A percentile compares a stretch with the other conserved stretches of the same genome.
Conservation (phyloP, 2,329 filamentous ascomycete genomes). For the Helotiales sp. region DNA sequence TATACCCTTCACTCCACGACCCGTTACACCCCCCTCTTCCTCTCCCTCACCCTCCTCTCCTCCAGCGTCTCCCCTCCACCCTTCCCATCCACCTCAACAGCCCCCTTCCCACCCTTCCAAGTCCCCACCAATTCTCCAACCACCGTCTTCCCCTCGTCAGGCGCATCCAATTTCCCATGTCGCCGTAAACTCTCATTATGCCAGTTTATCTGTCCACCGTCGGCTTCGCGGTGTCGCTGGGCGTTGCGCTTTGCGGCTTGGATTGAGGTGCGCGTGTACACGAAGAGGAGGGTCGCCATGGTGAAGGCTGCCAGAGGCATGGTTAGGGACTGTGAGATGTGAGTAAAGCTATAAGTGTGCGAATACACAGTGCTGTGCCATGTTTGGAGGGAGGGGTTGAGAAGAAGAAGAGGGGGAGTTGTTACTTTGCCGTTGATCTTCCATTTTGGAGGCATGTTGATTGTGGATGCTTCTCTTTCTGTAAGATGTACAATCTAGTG, state of each 20-base stretch:
- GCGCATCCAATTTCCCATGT: conserved; percentile 54
- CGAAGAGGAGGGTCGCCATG: conserved; percentile 58
- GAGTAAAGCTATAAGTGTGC: not conserved
- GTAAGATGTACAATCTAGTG: not conserved
- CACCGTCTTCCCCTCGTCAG: conserved; percentile 43
- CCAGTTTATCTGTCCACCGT: conserved; percentile 60
- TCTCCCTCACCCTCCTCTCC: conserved; percentile 34
- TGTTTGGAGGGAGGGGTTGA: not conserved
- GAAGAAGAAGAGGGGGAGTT: not conserved
- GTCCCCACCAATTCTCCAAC: conserved; percentile 39
- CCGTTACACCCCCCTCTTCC: conserved; percentile 21
- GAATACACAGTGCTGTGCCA: not conserved
- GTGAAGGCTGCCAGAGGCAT: conserved; percentile 58
- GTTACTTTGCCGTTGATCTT: conserved; percentile 37
- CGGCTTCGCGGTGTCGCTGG: conserved; percentile 60
- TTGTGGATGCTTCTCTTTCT: not conserved
- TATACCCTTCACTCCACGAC: not conserved
- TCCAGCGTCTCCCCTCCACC: conserved; percentile 31
- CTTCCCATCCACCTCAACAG: not conserved
- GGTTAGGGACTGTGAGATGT: conserved; percentile 44
- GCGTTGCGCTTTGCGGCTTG: conserved; percentile 69
- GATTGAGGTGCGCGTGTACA: conserved; percentile 69
- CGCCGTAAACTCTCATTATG: conserved; percentile 58
- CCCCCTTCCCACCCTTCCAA: conserved; percentile 24
- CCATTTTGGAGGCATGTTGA: conserved; percentile 37